phyloP scores from a whole-genome alignment of 2,329 filamentous ascomycete species.

The Colletotrichum eleusines region DNA sequence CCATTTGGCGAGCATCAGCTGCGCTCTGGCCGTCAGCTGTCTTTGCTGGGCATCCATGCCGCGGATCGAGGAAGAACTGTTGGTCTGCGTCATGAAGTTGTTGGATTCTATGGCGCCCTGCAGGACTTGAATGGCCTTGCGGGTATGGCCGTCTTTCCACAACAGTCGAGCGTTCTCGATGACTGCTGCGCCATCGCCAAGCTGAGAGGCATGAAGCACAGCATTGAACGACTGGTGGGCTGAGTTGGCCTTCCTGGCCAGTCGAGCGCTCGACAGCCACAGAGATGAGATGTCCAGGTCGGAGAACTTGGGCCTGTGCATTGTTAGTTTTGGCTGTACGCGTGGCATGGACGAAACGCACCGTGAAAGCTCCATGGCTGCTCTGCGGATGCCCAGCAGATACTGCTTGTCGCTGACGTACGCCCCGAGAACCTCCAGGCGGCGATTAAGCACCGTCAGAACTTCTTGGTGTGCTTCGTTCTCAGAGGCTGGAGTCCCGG shows the following conservation, averaged over 20 bases:
- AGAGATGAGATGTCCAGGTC: constrained; percentile 82
- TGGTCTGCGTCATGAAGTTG: constrained; percentile 72
- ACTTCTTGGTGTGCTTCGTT: constrained; percentile 55
- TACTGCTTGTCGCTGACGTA: constrained; percentile 96
- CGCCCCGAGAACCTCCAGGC: constrained; percentile 90
- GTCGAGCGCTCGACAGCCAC: constrained; percentile 86
- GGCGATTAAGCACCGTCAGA: constrained; percentile 73
- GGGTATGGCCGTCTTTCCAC: constrained; percentile 93
- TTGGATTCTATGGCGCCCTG: constrained; percentile 87
- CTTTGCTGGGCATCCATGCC: constrained; percentile 64
- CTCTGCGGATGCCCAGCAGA: constrained; percentile 85
- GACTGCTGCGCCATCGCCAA: constrained; percentile 87
- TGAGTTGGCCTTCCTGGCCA: constrained; percentile 87
- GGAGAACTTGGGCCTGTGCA: constrained; percentile 67
- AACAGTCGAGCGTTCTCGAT: constrained; percentile 94
- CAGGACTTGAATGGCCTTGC: constrained; percentile 93
- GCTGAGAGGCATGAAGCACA: constrained; percentile 86
- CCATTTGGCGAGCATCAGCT: constrained; percentile 95
- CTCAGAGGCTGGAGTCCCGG: constrained; percentile 59
- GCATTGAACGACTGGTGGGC: constrained; percentile 93
- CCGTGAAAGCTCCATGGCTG: constrained; percentile 84
- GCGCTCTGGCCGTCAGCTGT: constrained; percentile 79
- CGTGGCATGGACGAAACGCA: constrained; percentile 53
- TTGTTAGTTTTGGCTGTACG: neutral
- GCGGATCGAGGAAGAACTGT: constrained; percentile 54